Evolutionary conservation across 2,329 filamentous ascomycete species (phyloP), one percentile per base, ranked within the genome.

Genomic region (Gnomoniopsis smithogilvyi): DNA sequence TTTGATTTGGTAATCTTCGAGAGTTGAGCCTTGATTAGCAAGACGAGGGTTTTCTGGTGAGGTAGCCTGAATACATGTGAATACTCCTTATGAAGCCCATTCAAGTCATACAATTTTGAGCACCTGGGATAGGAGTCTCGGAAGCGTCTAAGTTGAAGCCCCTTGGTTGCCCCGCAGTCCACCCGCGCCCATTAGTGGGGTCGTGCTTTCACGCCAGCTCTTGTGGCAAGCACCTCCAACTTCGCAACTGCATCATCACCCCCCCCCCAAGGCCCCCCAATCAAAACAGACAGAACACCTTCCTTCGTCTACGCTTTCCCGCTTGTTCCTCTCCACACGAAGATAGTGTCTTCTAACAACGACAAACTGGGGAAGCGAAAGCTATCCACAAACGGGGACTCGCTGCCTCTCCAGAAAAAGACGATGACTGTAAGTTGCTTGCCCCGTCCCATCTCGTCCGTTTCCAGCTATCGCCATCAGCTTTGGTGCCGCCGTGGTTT

Each of bases 301-400:
- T 26, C 19, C n/a, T 24, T 12, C n/a, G n/a, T 36, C 1, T 11
- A 26, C 30, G 10, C 22, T 36, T 11, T 33, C 11, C 2, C 22
- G 17, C 43, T 41, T 19, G 21, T 30, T 15, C 22, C 46, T 47
- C 8, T 24, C 46, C 53, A 33, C 51, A 34, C 38, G 41, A 54
- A 60, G 57, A 60, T 60, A 57, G 33, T 12, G 43, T 38, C 58
- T 56, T 46, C 6, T 33, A 45, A 54, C 38, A 46, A 67, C 68
- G 76, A 73, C 78, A 83, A 83, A 74, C 81, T 83, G 82, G 84
- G 83, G 80, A 88, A 88, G 79, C 84, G 85, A 75, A 88, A 85
- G 76, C 76, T 85, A 68, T 88, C 85, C 65, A 76, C 78, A 76
- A 57, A 60, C 53, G 82, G 81, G 77, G 83, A 85, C 70, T 73